Conservation (phyloP, 1,284 basidiomycete species). For the Peniophora sp. region DNA sequence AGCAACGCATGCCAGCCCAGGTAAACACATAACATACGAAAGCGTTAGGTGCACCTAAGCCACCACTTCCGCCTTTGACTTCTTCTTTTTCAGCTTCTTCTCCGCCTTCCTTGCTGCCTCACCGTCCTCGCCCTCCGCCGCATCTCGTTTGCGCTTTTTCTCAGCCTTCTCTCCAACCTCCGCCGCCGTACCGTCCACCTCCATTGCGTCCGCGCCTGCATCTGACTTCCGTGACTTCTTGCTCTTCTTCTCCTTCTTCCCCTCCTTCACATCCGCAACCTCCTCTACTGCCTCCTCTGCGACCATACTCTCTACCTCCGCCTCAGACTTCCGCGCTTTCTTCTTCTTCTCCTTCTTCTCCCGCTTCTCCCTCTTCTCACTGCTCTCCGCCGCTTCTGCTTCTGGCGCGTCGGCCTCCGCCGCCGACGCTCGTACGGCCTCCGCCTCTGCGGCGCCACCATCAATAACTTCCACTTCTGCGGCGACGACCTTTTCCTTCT, state of each 20-base stretch:
- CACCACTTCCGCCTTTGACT: conserved; percentile 1
- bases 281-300: conserved; percentile 2
- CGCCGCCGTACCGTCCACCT: background rate
- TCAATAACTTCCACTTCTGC: conserved; percentile 2
- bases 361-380: conserved; percentile 11
- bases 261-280: conserved; percentile 10
- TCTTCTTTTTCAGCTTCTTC: conserved; percentile 5
- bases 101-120: conserved; percentile 1
- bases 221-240: conserved; percentile 15
- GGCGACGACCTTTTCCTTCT: conserved; percentile 18
- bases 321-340: conserved; percentile 14
- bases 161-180: conserved; percentile 6
- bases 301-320: conserved; percentile 1
- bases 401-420: background rate
- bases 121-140: background rate
- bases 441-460: conserved; percentile 5
- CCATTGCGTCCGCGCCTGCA: conserved; percentile 7
- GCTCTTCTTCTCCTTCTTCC: conserved; percentile 22
- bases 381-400: conserved; percentile 1
- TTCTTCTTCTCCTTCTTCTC: conserved; percentile 23
- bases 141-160: conserved; percentile 12
- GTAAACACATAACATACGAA: too few species aligned
- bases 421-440: background rate
- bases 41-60: background rate
- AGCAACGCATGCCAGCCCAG: too few species aligned